Evolutionary conservation across 306 rosid genomes (phyloP).

Genomic region (Pyrus bretschneideri): DNA sequence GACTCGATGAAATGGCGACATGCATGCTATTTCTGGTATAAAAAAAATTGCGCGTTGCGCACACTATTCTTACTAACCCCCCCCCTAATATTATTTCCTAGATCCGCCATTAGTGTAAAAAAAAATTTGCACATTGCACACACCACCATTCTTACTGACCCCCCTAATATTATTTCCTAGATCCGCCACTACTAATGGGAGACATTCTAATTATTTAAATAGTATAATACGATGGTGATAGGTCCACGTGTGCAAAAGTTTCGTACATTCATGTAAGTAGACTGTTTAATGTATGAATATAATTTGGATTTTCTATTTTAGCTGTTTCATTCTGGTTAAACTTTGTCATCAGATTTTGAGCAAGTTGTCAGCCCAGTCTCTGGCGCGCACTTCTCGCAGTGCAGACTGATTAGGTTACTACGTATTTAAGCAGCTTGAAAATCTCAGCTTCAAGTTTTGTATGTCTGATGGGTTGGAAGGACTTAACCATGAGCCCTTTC

Average conservation of each 20-base stretch:
- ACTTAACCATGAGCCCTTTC: slow-evolving; percentile 7
- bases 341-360: slow-evolving; percentile 65
- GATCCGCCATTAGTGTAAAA: too few relatives aligned
- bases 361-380: slow-evolving; percentile 75
- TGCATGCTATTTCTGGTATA: too few relatives aligned
- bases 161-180: too few relatives aligned
- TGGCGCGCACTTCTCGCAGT: slow-evolving; percentile 87
- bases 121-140: too few relatives aligned
- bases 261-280: not conserved
- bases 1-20: too few relatives aligned
- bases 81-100: too few relatives aligned
- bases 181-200: not conserved
- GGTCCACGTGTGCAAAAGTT: not conserved
- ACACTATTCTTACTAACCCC: too few relatives aligned
- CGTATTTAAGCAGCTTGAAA: slow-evolving; percentile 49
- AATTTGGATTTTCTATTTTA: not conserved
- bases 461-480: slow-evolving; percentile 38
- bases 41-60: too few relatives aligned
- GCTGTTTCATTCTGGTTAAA: slow-evolving; percentile 21
- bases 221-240: not conserved
- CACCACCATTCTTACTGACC: too few relatives aligned
- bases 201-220: not conserved
- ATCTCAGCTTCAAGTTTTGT: slow-evolving; percentile 45
- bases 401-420: slow-evolving; percentile 57
- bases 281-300: not conserved